A percentile compares a stretch with the other conserved stretches of the same genome.
Conservation (phyloP, 768 basidiomycete species). For the Leucosporidium creatinivorum region DNA sequence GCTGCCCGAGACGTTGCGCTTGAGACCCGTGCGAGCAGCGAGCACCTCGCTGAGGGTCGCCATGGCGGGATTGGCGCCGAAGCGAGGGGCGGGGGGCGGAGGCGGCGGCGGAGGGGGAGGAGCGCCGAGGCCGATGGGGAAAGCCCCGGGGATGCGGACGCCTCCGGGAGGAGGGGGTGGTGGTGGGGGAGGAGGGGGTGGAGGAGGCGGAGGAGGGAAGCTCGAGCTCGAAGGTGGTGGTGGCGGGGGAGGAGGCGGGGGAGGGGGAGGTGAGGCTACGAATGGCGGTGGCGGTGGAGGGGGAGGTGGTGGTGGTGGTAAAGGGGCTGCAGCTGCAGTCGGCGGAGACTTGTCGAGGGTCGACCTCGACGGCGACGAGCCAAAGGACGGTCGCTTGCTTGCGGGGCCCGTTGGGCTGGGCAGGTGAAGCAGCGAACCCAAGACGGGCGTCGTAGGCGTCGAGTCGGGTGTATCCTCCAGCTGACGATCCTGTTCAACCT, state of each 20-base stretch:
- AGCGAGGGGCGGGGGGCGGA: conserved; percentile 17
- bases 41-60: neutral
- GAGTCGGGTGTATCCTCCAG: too few species aligned
- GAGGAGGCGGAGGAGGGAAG: neutral
- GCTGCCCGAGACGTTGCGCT: too few species aligned
- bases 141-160: neutral
- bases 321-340: conserved; percentile 34
- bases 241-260: conserved; percentile 39
- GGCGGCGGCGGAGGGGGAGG: conserved; percentile 34
- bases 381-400: too few species aligned
- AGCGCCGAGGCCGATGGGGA: neutral
- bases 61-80: conserved; percentile 38
- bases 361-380: conserved; percentile 6
- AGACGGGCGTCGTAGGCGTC: too few species aligned
- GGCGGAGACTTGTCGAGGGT: neutral
- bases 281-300: conserved; percentile 25
- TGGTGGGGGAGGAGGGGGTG: conserved; percentile 36
- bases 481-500: too few species aligned
- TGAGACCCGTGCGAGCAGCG: too few species aligned
- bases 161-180: conserved; percentile 9
- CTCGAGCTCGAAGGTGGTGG: conserved; percentile 37
- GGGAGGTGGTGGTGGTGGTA: conserved; percentile 38
- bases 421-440: too few species aligned
- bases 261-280: conserved; percentile 35
- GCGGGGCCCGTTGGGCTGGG: too few species aligned